A percentile compares a stretch with the other conserved stretches of the same genome.
phyloP scores from a whole-genome alignment of 441 rosid genomes.

The Syzygium malaccense region DNA sequence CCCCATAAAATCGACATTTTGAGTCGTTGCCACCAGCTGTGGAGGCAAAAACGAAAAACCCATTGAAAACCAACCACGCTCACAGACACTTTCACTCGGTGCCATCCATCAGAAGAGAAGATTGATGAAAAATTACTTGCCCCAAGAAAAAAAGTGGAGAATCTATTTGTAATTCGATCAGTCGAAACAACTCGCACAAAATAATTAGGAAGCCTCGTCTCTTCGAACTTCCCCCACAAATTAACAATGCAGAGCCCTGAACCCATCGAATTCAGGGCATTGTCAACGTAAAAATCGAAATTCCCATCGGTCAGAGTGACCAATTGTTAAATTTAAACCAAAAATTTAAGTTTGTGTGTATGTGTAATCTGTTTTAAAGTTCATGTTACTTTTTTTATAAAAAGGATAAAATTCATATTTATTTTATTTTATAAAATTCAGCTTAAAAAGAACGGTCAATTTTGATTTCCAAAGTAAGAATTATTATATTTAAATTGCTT shows the following conservation, averaged over 20 bases:
- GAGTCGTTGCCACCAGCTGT: rapidly evolving
- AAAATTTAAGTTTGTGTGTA: no score
- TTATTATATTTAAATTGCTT: background rate
- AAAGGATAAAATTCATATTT: background rate
- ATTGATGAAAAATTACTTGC: no score
- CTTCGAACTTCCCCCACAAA: no score
- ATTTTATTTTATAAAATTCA: no score
- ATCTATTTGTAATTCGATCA: no score
- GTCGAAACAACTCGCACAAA: background rate
- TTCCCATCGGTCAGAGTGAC: no score
- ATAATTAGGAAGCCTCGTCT: no score
- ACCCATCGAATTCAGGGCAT: no score
- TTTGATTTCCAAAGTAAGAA: background rate
- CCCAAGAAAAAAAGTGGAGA: background rate
- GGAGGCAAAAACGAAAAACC: background rate
- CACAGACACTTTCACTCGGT: background rate
- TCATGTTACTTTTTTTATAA: no score
- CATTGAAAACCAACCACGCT: background rate
- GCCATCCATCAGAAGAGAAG: background rate
- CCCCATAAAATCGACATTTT: background rate
- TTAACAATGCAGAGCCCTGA: no score
- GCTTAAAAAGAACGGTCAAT: background rate
- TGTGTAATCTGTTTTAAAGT: no score
- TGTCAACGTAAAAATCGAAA: no score
- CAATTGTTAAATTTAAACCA: background rate